A percentile compares a stretch with the other conserved stretches of the same genome.
Evolutionary conservation across 2,329 filamentous ascomycete species (phyloP).

Genomic region (Metarhizium humberi): DNA sequence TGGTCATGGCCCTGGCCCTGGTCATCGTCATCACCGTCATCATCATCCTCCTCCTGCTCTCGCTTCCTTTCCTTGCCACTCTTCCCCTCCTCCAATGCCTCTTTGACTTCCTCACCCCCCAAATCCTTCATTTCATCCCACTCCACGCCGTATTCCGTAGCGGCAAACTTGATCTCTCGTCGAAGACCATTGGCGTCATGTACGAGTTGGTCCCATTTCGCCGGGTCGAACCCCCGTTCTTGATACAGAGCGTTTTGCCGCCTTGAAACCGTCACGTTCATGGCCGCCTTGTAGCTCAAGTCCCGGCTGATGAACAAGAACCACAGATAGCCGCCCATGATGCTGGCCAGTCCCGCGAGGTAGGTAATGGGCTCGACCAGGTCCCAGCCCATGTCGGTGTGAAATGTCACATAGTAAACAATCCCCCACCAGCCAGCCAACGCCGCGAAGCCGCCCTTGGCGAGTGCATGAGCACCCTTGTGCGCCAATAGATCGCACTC

Average conservation of each 20-base stretch:
- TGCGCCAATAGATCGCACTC: slow-evolving; percentile 76
- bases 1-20: slow-evolving; percentile 17
- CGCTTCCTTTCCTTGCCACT: slow-evolving; percentile 24
- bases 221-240: slow-evolving; percentile 63
- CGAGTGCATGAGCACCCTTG: slow-evolving; percentile 66
- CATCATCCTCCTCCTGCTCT: slow-evolving; percentile 29
- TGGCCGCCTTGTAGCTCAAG: slow-evolving; percentile 74
- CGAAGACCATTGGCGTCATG: slow-evolving; percentile 71
- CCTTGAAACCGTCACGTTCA: slow-evolving; percentile 76
- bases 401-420: slow-evolving; percentile 64
- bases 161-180: slow-evolving; percentile 70
- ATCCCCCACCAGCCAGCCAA: slow-evolving; percentile 72
- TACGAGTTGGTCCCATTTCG: slow-evolving; percentile 68
- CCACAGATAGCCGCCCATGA: slow-evolving; percentile 89
- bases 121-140: slow-evolving; percentile 76
- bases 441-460: slow-evolving; percentile 67
- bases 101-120: slow-evolving; percentile 53
- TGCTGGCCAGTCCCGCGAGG: slow-evolving; percentile 72
- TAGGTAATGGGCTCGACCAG: slow-evolving; percentile 88
- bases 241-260: slow-evolving; percentile 72
- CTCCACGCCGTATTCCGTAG: slow-evolving; percentile 81
- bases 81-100: slow-evolving; percentile 45
- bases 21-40: slow-evolving; percentile 26
- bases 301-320: slow-evolving; percentile 89
- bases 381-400: slow-evolving; percentile 79